These are phyloP conservation scores for Aspergillus diversus DNA, from an alignment of 495 filamentous ascomycete species.

Conservation along the genomic window DNA sequence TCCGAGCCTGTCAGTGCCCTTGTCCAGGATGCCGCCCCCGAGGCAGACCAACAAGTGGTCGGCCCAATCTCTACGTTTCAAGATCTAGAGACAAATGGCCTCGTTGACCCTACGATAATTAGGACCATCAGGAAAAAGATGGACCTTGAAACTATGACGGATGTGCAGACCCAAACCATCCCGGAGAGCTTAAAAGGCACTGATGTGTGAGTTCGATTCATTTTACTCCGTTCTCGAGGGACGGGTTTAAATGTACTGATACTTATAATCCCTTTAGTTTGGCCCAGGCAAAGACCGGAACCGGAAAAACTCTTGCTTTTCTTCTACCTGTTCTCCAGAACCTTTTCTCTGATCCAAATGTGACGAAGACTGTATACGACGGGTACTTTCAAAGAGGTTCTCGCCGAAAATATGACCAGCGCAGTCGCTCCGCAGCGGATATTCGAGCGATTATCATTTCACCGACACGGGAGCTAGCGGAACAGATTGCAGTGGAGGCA, in stretches of 20 bases:
- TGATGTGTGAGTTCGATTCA: slow-evolving; percentile 67
- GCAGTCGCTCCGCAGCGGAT: slow-evolving; percentile 52
- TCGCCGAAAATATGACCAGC: slow-evolving; percentile 1
- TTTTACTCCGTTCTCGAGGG: background rate
- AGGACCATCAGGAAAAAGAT: slow-evolving; percentile 71
- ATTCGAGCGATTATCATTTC: slow-evolving; percentile 91
- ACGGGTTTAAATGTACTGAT: slow-evolving; percentile 22
- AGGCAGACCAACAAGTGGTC: slow-evolving; percentile 24
- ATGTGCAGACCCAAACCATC: slow-evolving; percentile 87
- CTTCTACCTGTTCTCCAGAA: slow-evolving; percentile 75
- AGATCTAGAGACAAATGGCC: slow-evolving; percentile 62
- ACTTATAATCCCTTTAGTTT: slow-evolving; percentile 57
- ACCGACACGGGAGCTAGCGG: slow-evolving; percentile 91
- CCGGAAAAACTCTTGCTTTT: slow-evolving; percentile 86
- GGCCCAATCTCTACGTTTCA: slow-evolving; percentile 65
- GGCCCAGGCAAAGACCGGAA: slow-evolving; percentile 86
- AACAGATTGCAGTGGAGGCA: slow-evolving; percentile 90
- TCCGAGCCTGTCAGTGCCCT: slow-evolving; percentile 30
- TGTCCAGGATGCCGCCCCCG: slow-evolving; percentile 1
- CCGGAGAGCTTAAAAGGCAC: slow-evolving; percentile 71
- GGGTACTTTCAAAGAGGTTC: background rate
- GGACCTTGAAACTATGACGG: slow-evolving; percentile 83
- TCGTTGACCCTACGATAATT: slow-evolving; percentile 69
- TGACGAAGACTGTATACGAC: slow-evolving; percentile 25
- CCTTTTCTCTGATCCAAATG: slow-evolving; percentile 61